Base-by-base conservation (phyloP, 2,329 filamentous ascomycete species). In the Fusarium falciforme region DNA sequence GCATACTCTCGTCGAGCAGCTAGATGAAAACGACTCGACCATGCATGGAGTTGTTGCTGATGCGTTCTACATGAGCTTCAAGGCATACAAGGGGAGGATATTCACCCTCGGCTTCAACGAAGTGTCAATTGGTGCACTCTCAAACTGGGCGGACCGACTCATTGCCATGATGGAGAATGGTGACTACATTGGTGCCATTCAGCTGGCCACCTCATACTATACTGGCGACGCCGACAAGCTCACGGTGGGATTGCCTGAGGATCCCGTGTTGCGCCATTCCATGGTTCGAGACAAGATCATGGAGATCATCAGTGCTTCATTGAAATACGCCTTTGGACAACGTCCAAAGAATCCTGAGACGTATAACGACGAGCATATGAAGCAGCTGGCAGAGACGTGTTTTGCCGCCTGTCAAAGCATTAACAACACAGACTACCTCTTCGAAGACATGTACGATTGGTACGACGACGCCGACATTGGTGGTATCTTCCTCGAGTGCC, bases 11-110 rank as follows among this genome's bases (percentile, higher is more conserved):
- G 94, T 99, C 25, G 96, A 98, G 81, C 92, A 95, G 70, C 86
- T 96, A 20, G 93, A 98, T 73, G 95, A 97, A 75, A 91, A 95
- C 67, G 95, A 98, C 77, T 87, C 90, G 0, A 94, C 94, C 0
- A 93, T 98, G 91, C 96, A 98, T 83, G 96, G 96, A 3, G 95
- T 98, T 10, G 94, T 98, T 57, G 96, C 96, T 9, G 96, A 99
- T 86, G 96, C 95, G 0, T 99, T 98, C 77, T 96, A 96, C 80
- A 98, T 98, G 94, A 98, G 96, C 82, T 96, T 98, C 83, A 94
- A 94, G 79, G 90, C 94, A 5, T 99, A 98, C 84, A 99, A 98
- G 82, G 95, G 96, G 6, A 90, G 96, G 33, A 87, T 98, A 38
- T 99, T 99, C 79, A 85, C 98, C 5, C 87, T 99, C 10, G 95